phyloP scores from a whole-genome alignment of 2,329 filamentous ascomycete species.

The Aureobasidium sp. region DNA sequence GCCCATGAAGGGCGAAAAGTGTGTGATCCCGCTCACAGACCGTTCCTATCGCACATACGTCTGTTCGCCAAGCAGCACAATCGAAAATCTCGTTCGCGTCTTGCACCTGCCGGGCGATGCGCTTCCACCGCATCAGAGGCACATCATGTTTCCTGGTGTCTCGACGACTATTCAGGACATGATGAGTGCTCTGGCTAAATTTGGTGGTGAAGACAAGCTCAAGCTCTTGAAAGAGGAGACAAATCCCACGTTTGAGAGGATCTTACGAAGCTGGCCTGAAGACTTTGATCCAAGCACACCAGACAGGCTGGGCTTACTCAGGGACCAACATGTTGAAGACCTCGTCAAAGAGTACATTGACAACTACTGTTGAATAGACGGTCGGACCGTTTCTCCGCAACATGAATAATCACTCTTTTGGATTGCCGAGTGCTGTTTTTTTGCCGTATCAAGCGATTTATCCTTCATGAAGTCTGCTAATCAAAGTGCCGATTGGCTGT shows the following conservation, averaged over 20 bases:
- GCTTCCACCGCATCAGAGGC: neutral
- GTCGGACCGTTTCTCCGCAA: neutral
- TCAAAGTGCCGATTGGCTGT: too few relatives aligned
- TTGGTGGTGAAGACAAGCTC: neutral
- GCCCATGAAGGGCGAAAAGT: neutral
- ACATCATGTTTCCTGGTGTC: neutral
- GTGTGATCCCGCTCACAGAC: neutral
- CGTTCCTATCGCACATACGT: neutral
- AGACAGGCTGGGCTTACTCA: neutral
- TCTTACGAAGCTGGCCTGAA: neutral
- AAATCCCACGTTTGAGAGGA: neutral
- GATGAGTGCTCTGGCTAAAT: neutral
- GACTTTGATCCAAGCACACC: neutral
- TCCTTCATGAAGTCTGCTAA: too few relatives aligned
- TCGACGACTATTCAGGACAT: neutral
- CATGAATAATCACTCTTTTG: neutral
- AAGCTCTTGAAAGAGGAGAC: neutral
- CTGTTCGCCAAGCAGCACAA: neutral
- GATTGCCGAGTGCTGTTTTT: neutral
- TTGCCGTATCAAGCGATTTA: too few relatives aligned
- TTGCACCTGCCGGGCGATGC: neutral
- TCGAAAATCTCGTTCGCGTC: neutral
- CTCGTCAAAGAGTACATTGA: neutral
- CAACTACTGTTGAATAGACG: neutral
- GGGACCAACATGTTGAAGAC: neutral